Evolutionary conservation across 1,284 basidiomycete species (phyloP).

Genomic region (Moesziomyces sp.): DNA sequence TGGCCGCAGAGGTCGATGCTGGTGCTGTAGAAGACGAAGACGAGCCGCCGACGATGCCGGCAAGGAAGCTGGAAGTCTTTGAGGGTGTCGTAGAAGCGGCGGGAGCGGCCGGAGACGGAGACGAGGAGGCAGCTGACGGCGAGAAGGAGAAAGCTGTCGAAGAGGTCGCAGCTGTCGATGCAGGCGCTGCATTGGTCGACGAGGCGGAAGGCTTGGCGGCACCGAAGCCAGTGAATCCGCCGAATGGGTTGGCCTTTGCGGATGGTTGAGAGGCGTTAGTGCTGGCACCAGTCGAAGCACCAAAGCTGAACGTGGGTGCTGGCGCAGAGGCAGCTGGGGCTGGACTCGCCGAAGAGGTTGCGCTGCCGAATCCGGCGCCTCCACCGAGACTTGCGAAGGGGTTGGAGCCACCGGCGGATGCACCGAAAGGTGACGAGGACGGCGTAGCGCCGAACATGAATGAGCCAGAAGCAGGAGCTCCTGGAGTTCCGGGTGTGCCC

Average conservation of each 20-base stretch:
- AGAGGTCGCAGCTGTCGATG: conserved; percentile 8
- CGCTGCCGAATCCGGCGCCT: conserved; percentile 13
- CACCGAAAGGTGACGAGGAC: conserved; percentile 13
- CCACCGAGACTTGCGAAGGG: conserved; percentile 33
- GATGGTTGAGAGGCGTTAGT: conserved; percentile 12
- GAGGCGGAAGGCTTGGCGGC: conserved; percentile 25
- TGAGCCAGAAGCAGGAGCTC: conserved; percentile 13
- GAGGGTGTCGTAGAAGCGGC: conserved; percentile 13
- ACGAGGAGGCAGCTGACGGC: background rate
- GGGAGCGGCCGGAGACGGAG: conserved; percentile 12
- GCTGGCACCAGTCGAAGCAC: conserved; percentile 9
- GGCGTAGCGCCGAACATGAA: conserved; percentile 13
- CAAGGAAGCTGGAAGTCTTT: conserved; percentile 19
- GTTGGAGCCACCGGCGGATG: conserved; percentile 17
- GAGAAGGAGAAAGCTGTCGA: conserved; percentile 19
- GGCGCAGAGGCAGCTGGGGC: conserved; percentile 9
- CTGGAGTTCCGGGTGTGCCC: conserved; percentile 20
- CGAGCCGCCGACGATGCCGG: conserved; percentile 11
- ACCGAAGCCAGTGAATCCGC: conserved; percentile 27
- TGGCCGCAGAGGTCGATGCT: conserved; percentile 2
- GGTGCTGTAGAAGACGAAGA: conserved; percentile 11
- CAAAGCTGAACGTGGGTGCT: conserved; percentile 33
- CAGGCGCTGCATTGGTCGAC: conserved; percentile 5
- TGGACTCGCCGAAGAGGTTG: conserved; percentile 5
- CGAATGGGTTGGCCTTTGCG: conserved; percentile 32